Evolutionary conservation across 1,284 basidiomycete genomes (phyloP).

Genomic region (Apiotrichum akiyoshidainum): DNA sequence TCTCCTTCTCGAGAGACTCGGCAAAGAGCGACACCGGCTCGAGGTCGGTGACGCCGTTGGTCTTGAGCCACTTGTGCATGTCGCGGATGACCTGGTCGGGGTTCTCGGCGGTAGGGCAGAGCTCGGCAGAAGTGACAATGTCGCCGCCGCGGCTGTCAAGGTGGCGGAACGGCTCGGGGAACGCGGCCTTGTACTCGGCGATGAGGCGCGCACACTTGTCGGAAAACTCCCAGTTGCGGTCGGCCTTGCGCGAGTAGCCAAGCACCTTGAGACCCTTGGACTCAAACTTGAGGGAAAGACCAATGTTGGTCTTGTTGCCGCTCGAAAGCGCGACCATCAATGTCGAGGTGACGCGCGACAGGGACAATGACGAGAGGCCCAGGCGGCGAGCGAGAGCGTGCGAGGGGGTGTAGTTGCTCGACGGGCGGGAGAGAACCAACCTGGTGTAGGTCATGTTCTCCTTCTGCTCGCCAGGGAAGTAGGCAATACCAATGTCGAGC

Average conservation of each 20-base stretch:
- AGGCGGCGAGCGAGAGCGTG: conserved; percentile 69
- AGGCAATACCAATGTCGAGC: conserved; percentile 76
- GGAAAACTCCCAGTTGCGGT: conserved; percentile 89
- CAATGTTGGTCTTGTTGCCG: conserved; percentile 82
- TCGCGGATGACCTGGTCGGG: conserved; percentile 71
- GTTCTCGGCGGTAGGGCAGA: conserved; percentile 63
- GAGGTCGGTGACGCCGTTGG: conserved; percentile 80
- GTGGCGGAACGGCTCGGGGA: conserved; percentile 73
- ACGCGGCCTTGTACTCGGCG: conserved; percentile 73
- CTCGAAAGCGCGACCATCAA: conserved; percentile 77
- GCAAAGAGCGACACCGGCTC: conserved; percentile 90
- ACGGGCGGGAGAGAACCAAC: conserved; percentile 60
- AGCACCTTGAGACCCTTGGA: conserved; percentile 93
- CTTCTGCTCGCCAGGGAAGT: conserved; percentile 72
- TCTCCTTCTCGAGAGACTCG: conserved; percentile 83
- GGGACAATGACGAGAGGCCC: conserved; percentile 66
- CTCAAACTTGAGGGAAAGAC: conserved; percentile 94
- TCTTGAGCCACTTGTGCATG: conserved; percentile 80
- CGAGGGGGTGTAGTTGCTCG: conserved; percentile 68
- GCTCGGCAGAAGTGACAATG: conserved; percentile 68
- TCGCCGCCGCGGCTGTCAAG: conserved; percentile 69
- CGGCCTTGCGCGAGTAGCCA: conserved; percentile 83
- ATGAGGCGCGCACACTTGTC: conserved; percentile 79
- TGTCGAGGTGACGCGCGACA: conserved; percentile 88
- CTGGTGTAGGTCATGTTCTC: conserved; percentile 76